Percentiles rank a stretch among this genome's conserved stretches.
phyloP scores from a whole-genome alignment of 805 yeast species.

The Phaffomyces thermotolerans region DNA sequence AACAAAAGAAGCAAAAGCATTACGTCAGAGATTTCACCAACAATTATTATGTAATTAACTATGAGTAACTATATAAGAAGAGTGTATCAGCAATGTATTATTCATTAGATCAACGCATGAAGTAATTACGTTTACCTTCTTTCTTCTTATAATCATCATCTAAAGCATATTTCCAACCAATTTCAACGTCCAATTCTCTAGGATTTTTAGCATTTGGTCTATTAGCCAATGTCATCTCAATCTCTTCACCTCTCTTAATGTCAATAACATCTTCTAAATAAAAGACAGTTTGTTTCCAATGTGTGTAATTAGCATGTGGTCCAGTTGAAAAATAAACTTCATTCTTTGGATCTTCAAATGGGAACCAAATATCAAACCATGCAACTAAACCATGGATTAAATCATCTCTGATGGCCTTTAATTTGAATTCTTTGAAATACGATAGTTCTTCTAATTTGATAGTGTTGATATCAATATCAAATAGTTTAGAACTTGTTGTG shows the following conservation, averaged over 20 bases:
- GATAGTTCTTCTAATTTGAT: slow-evolving; percentile 77
- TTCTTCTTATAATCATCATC: slow-evolving; percentile 44
- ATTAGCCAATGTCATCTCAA: slow-evolving; percentile 66
- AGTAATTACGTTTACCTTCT: slow-evolving; percentile 55
- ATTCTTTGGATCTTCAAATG: slow-evolving; percentile 44
- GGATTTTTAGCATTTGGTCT: slow-evolving; percentile 75
- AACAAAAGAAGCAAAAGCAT: slow-evolving; percentile 2
- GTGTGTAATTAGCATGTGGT: slow-evolving; percentile 89
- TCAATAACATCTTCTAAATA: slow-evolving; percentile 78
- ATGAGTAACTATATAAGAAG: background rate
- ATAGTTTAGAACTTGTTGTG: slow-evolving; percentile 64
- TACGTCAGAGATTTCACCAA: slow-evolving; percentile 3
- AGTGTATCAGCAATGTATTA: background rate
- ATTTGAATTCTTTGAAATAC: slow-evolving; percentile 60
- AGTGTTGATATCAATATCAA: slow-evolving; percentile 85
- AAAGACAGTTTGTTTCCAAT: slow-evolving; percentile 98
- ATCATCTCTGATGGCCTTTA: slow-evolving; percentile 73
- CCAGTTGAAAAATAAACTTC: slow-evolving; percentile 84
- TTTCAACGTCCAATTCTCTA: slow-evolving; percentile 81
- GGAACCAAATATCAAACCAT: slow-evolving; percentile 95
- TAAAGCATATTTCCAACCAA: slow-evolving; percentile 42
- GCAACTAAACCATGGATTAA: slow-evolving; percentile 81
- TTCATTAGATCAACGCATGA: slow-evolving; percentile 47
- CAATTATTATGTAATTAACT: background rate
- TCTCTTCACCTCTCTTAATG: slow-evolving; percentile 64